Evolutionary conservation across 495 filamentous ascomycete genomes (phyloP), one percentile per base, ranked within the genome.

Genomic region (Jackrogersella minutella): DNA sequence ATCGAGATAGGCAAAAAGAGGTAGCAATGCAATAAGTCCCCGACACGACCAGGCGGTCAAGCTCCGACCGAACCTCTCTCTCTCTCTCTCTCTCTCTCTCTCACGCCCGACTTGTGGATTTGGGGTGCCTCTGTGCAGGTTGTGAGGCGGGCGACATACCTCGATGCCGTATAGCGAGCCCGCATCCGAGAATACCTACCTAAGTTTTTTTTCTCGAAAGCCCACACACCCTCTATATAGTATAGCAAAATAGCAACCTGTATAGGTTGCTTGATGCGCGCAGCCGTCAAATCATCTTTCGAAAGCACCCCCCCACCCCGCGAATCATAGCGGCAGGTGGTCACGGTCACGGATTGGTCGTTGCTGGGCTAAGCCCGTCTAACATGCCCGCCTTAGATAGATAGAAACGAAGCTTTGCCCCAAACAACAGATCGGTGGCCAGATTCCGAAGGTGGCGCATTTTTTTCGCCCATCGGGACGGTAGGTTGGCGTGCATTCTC

Each of bases 361-460:
- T n/a, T n/a, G 44, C 41, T 33, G 21, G 52, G 21, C 16, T 53
- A 28, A 24, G 36, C 41, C 36, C 64, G 59, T 58, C 47, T 24
- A 24, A 24, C 53, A 58, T 58, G 62, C 62, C 58, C 22, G 26
- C 24, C 43, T 11, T 21, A 41, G 26, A 19, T 17, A 16, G 39
- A 28, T 28, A 49, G 22, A 19, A 28, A 11, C 26, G 3, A 26
- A 51, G 19, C 44, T 46, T 52, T 54, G 31, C 57, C 53, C n/a
- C 10, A 33, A 51, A 58, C 51, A 49, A 13, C 13, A 30, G 33
- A 43, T 62, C 64, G 64, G 64, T 68, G 51, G 43, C 52, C 19
- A 62, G 31, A 68, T 54, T 68, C 64, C 64, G 64, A 62, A 47
- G 62, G 58, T 58, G 58, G 53, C 52, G 37, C 53, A 58, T 46